Base-by-base conservation (phyloP, 139 green algal species). In the Edaphochlamys debaryana region DNA sequence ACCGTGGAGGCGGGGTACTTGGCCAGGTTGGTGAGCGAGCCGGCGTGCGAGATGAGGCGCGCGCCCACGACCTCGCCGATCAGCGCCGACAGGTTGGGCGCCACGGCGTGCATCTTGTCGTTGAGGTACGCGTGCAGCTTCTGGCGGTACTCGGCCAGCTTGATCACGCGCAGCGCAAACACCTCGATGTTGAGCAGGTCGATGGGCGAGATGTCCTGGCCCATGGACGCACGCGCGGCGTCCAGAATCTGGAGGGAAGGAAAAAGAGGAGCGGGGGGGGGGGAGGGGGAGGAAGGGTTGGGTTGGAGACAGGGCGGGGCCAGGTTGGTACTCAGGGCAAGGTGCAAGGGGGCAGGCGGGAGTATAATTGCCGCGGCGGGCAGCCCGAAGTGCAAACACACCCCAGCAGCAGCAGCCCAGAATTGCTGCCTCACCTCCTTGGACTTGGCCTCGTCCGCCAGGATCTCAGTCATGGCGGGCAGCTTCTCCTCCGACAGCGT, bases 1-100 rank as follows among this genome's bases (percentile, higher is more conserved):
- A 99, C 97, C 23, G 98, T 99, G 54, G 83, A 94, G 17, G 98
- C 97, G 4, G 98, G 98, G 87, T 99, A 98, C 92, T 99, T 99
- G 62, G 98, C 98, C 75, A 99, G 88, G 90, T 98, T 99, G 69
- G 94, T 98, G 52, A 99, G 89, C 15, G 90, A 96, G 69, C 98
- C 98, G 38, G 95, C 94, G 79, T 96, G 93, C 82, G 92, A 94
- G 90, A 99, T 99, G 37, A 99, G 93, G 50, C 98, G 92, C 17
- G 98, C 98, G 19, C 97, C 98, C 37, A 99, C 96, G 48, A 96
- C 89, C 85, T 99, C 97, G 27, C 97, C 97, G 74, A 99, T 98
- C 13, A 99, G 92, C 32, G 96, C 94, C 3, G 88, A 91, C 72
- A 99, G 92, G 92, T 99, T 99, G 68, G 97, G 97, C 25, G 97